Base-by-base conservation (phyloP, 768 basidiomycete genomes). In the Lentinula detonsa region DNA sequence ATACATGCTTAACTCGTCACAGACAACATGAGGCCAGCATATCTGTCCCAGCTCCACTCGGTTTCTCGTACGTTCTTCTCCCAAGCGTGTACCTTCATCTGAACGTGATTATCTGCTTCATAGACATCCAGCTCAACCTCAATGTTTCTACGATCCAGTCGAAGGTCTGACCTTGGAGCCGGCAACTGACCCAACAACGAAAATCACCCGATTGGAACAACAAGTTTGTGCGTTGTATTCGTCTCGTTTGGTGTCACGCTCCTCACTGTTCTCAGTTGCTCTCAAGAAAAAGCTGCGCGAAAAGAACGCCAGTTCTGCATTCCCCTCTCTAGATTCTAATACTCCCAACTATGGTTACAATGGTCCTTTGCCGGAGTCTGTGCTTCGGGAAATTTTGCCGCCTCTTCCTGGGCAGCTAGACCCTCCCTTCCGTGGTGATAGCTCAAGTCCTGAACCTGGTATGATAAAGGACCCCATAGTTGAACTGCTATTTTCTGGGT, bases 91-190 rank as follows among this genome's bases (percentile, higher is more conserved):
- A 4, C 9, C 51, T 37, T 23, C 23, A 40, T 21, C 11, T 35
- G 35, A 18, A 11, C 8, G 11, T 28, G 15, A 16, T 23, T n/a
- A 13, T 54, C 61, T 34, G 59, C 18, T 35, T 53, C 63, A 21
- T 66, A 92, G 90, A 23, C 91, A 94, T 72, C 92, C 92, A n/a
- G 76, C 83, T 9, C 90, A 92, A 70, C 91, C 91, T 7, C 87
- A 88, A 67, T 94, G 91, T 67, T 84, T 84, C 9, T 94, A 94
- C 70, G 91, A 94, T 72, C 91, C 91, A 2, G 86, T 93, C 15
- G 91, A 93, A 71, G 92, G 91, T 16, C 72, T 93, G 40, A 79
- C 84, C 7, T 81, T 93, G 42, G 86, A 88, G 21, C 82, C 90
- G 53, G 89, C 92, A 62, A 85, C 82, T 11, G 88, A 93, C 71